phyloP scores from a whole-genome alignment of 2,329 filamentous ascomycete genomes.

The Periconia digitata region DNA sequence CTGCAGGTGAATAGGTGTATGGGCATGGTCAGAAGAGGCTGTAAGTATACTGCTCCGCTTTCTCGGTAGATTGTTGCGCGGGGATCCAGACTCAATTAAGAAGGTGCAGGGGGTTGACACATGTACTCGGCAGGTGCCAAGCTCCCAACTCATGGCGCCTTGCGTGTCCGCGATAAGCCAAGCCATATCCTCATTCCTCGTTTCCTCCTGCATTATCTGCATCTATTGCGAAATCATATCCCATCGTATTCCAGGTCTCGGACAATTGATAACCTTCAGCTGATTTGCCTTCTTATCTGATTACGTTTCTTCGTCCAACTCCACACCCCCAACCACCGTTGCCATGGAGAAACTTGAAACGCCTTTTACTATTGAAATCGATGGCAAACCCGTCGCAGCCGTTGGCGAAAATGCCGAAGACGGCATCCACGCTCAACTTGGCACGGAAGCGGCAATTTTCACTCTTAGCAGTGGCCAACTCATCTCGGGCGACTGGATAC shows the following conservation, averaged over 20 bases:
- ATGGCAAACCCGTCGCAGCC: constrained; percentile 21
- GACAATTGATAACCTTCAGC: not conserved
- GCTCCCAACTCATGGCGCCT: no score
- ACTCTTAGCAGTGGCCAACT: constrained; percentile 20
- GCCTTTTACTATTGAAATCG: constrained; percentile 23
- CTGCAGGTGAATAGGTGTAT: no score
- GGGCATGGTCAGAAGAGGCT: no score
- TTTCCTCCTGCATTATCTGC: no score
- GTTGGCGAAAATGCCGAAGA: constrained; percentile 13
- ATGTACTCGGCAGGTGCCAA: no score
- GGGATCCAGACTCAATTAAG: no score
- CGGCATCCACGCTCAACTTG: constrained; percentile 16
- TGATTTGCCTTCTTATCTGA: not conserved
- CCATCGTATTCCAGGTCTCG: not conserved
- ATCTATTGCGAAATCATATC: no score
- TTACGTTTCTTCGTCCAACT: no score
- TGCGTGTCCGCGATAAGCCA: not conserved
- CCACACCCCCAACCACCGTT: constrained; percentile 2
- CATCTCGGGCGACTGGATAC: constrained; percentile 17
- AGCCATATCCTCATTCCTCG: no score
- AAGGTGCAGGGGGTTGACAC: no score
- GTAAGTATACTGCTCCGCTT: no score
- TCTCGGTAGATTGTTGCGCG: no score
- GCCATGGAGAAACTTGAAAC: constrained; percentile 19
- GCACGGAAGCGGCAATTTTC: constrained; percentile 22